Evolutionary conservation across 2,329 filamentous ascomycete genomes (phyloP), one percentile per base, ranked within the genome.

Genomic region (Colletotrichum orchidophilum): DNA sequence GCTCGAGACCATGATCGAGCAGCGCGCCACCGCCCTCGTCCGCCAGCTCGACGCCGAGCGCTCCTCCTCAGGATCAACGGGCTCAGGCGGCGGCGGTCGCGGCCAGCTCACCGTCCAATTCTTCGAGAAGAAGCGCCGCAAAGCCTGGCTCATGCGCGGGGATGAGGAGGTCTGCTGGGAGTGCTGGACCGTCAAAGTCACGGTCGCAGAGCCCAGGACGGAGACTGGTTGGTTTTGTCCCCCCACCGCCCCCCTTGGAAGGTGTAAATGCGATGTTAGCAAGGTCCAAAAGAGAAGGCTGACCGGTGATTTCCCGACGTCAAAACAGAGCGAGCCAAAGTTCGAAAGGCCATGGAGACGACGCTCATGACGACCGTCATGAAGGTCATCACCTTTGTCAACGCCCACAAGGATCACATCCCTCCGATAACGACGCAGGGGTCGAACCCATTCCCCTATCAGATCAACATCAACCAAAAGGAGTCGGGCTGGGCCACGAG

Each of bases 91-190:
- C 72, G 90, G 92, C 62, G 92, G 93, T 2, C 87, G 94, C 66
- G 94, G 93, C 33, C 91, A 94, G 80, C 90, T 97, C 73, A 91
- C 91, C 2, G 93, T 98, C 39, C 94, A 97, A 84, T 98, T 98
- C 84, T 97, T 97, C 76, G 96, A 99, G 84, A 96, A 96, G 87
- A 93, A 92, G 80, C 88, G 95, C 71, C 90, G 93, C 76, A 96
- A 95, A 85, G 88, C 90, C 2, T 95, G 93, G 80, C 92, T 94
- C 81, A 92, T 95, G 84, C 88, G 82, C 77, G 92, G 90, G 27
- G 96, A 98, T 75, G 95, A 98, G 80, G 95, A 98, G 81, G 91
- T 98, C 21, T 97, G 95, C 81, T 99, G 96, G 96, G 96, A 98
- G 86, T 91, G 91, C 78, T 99, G 96, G 96, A 94, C 93, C 54